Percentiles rank a stretch among this genome's conserved stretches.
phyloP scores from a whole-genome alignment of 257 asterid genomes.

The Linaria vulgaris region DNA sequence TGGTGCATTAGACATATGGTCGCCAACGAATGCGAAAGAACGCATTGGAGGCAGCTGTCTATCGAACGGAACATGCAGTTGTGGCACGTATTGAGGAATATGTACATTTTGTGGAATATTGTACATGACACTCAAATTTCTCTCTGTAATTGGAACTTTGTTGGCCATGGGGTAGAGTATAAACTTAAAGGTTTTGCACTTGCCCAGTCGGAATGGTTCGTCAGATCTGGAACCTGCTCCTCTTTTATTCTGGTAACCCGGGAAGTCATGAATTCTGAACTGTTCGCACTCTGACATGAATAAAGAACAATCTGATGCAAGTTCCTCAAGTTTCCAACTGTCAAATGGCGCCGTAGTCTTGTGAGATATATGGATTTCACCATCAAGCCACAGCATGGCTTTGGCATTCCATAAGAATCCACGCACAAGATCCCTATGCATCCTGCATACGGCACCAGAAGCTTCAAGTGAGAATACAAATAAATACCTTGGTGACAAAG shows the following conservation, averaged over 20 bases:
- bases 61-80: too few relatives aligned
- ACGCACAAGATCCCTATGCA: constrained; percentile 47
- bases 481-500: neutral
- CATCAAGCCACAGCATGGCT: constrained; percentile 35
- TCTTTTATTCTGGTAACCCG: constrained; percentile 54
- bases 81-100: too few relatives aligned
- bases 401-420: constrained; percentile 48
- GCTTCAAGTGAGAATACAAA: neutral
- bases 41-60: too few relatives aligned
- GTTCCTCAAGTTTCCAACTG: constrained; percentile 47
- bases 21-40: too few relatives aligned
- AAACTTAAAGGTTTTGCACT: too few relatives aligned
- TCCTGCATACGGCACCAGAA: constrained; percentile 30
- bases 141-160: too few relatives aligned
- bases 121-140: too few relatives aligned
- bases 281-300: constrained; percentile 22
- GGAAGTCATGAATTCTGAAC: constrained; percentile 47
- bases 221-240: constrained; percentile 54
- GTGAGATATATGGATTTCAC: constrained; percentile 59
- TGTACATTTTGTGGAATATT: too few relatives aligned
- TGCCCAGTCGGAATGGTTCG: constrained; percentile 40
- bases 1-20: too few relatives aligned
- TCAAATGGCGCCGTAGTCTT: constrained; percentile 41
- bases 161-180: too few relatives aligned
- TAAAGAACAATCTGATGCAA: constrained; percentile 36